Conservation (phyloP, 2,329 filamentous ascomycete species). For the Ceratocystis destructans region DNA sequence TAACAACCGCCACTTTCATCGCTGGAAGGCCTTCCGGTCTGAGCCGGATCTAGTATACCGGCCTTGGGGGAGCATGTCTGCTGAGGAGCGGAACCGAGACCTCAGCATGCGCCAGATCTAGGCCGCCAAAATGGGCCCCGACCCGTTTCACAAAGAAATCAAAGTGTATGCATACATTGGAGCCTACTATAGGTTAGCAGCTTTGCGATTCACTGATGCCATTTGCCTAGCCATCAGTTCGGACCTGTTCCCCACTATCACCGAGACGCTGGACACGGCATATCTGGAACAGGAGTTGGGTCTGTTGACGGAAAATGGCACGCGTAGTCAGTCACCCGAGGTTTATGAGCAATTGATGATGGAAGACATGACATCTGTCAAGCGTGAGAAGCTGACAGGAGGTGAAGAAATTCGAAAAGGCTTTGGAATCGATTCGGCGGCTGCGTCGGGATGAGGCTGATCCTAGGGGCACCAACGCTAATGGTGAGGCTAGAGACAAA, state of each 20-base stretch:
- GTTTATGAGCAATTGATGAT: conserved; percentile 31
- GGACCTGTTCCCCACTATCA: conserved; percentile 35
- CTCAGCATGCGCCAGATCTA: conserved; percentile 31
- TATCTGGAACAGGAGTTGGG: conserved; percentile 35
- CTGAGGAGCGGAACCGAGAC: conserved; percentile 36
- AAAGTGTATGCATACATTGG: conserved; percentile 48
- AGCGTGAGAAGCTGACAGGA: conserved; percentile 32
- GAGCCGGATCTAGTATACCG: conserved; percentile 22
- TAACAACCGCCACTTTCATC: conserved; percentile 36
- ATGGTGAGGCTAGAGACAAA: background rate
- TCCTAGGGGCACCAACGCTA: background rate
- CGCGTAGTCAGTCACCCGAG: background rate
- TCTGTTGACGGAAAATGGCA: conserved; percentile 22
- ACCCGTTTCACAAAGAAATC: conserved; percentile 47
- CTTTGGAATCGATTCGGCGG: conserved; percentile 33
- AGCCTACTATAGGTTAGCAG: conserved; percentile 56
- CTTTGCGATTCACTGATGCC: conserved; percentile 48
- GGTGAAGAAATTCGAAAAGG: conserved; percentile 34
- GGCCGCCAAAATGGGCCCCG: conserved; percentile 37
- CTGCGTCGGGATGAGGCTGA: conserved; percentile 28
- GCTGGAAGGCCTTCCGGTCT: conserved; percentile 32
- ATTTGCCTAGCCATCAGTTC: conserved; percentile 36
- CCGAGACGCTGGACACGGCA: conserved; percentile 19
- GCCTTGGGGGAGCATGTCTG: conserved; percentile 34
- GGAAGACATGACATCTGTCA: conserved; percentile 32